Evolutionary conservation across 1,284 basidiomycete species (phyloP), one percentile per base, ranked within the genome.

Genomic region (Papiliotrema nemorosa): DNA sequence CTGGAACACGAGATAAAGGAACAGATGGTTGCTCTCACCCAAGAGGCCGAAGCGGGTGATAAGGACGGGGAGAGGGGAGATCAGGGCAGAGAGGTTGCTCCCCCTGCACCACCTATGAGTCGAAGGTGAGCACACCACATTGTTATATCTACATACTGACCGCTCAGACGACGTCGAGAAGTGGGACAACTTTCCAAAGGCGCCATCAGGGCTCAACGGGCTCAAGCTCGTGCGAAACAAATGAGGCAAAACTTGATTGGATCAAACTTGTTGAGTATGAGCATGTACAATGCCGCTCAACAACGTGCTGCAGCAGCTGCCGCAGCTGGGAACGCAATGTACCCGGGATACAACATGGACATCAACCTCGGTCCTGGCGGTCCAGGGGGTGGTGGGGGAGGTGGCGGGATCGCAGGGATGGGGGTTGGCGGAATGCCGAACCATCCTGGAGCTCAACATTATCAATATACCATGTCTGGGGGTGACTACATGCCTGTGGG

Each of bases 181-280:
- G 60, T 55, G 10, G 69, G 70, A 16, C 65, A 73, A 47, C 50
- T 72, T 14, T 72, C 69, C 36, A 72, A 72, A 45, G 69, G 69
- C 7, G 69, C 69, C 10, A 54, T 70, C 20, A 53, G 70, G 35
- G 70, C 70, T 20, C 64, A 71, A 41, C 54, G 62, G 33, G 66
- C 69, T 18, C 62, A 67, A 44, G 58, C 57, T 14, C 58, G 70
- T 43, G 66, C 68, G 35, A 61, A 66, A 39, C 58, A 59, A 34
- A 65, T 71, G 62, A 56, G 70, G 2, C 63, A 66, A 42, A 69
- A 69, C 43, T 58, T 69, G 21, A 60, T 70, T 41, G 69, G 68
- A 7, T 57, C 59, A 43, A 66, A 62, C 27, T 48, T 69, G n/a
- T 56, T 73, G 42, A 62, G 60, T 44, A 60, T 66, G 52, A 56